Conservation (phyloP, 1,284 basidiomycete species). For the Psilocybe mexicana region DNA sequence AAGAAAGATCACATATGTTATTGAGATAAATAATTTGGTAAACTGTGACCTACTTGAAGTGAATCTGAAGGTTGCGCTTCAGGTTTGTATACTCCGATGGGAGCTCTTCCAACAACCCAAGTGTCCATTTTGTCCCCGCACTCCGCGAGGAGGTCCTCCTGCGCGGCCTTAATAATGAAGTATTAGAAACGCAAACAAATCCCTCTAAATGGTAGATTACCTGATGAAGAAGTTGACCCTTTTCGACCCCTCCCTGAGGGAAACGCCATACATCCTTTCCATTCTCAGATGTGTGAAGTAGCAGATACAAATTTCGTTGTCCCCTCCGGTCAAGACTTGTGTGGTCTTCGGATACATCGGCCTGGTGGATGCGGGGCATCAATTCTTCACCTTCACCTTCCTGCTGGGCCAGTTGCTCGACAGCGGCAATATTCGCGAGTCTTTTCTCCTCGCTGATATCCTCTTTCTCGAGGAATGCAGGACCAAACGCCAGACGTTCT, state of each 20-base stretch:
- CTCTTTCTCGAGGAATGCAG: slow-evolving; percentile 47
- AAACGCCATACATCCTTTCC: slow-evolving; percentile 76
- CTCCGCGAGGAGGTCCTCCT: slow-evolving; percentile 61
- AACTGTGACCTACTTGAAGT: slow-evolving; percentile 35
- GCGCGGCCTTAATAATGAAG: slow-evolving; percentile 55
- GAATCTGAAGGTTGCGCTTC: slow-evolving; percentile 31
- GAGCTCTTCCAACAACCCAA: slow-evolving; percentile 78
- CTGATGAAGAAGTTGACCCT: slow-evolving; percentile 70
- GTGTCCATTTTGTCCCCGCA: slow-evolving; percentile 79
- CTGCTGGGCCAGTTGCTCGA: slow-evolving; percentile 63
- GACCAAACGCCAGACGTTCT: slow-evolving; percentile 72
- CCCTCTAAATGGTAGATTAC: slow-evolving; percentile 36
- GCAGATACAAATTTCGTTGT: slow-evolving; percentile 84
- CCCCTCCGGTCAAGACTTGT: slow-evolving; percentile 81
- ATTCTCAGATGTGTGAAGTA: slow-evolving; percentile 60
- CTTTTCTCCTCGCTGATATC: slow-evolving; percentile 42
- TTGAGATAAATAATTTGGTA: not conserved
- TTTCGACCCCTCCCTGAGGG: slow-evolving; percentile 67
- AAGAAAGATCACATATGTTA: not conserved
- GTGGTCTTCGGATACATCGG: slow-evolving; percentile 63
- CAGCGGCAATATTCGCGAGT: slow-evolving; percentile 50
- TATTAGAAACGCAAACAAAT: slow-evolving; percentile 11
- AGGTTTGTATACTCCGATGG: slow-evolving; percentile 68
- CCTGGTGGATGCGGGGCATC: slow-evolving; percentile 58
- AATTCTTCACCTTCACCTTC: slow-evolving; percentile 65